Conservation (phyloP, 2,329 filamentous ascomycete genomes). For the Penicillium sp. region DNA sequence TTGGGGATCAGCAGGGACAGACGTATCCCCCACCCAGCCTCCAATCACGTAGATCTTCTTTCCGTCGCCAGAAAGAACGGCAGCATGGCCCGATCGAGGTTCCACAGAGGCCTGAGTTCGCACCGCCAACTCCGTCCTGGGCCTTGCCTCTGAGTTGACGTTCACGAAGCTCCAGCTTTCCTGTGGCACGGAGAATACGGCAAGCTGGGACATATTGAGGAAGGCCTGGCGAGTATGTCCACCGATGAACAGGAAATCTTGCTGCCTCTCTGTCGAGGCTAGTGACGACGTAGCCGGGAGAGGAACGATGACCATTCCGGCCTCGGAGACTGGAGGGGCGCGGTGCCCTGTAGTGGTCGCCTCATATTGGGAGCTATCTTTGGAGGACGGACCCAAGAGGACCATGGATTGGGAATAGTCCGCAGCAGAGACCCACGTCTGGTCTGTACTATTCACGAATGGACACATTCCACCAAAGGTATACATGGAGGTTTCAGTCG, state of each 20-base stretch:
- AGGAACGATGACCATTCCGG: slow-evolving; percentile 79
- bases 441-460: slow-evolving; percentile 38
- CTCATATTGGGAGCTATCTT: slow-evolving; percentile 35
- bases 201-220: slow-evolving; percentile 90
- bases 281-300: slow-evolving; percentile 67
- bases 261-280: slow-evolving; percentile 59
- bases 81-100: slow-evolving; percentile 84
- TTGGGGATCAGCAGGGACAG: slow-evolving; percentile 75
- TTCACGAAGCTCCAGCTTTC: slow-evolving; percentile 80
- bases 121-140: slow-evolving; percentile 58
- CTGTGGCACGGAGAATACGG: slow-evolving; percentile 81
- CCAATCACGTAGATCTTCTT: slow-evolving; percentile 75
- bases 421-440: slow-evolving; percentile 65
- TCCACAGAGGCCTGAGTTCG: slow-evolving; percentile 59
- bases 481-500: slow-evolving; percentile 57
- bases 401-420: slow-evolving; percentile 82
- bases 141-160: slow-evolving; percentile 50
- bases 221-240: slow-evolving; percentile 82
- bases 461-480: slow-evolving; percentile 92
- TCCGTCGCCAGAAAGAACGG: slow-evolving; percentile 77
- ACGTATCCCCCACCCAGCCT: slow-evolving; percentile 85
- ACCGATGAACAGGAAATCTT: slow-evolving; percentile 76
- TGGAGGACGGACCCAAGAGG: slow-evolving; percentile 47
- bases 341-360: slow-evolving; percentile 49
- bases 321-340: slow-evolving; percentile 73